Evolutionary conservation across 73 alveolate species (phyloP).

Genomic region (Strombidium stylifer): DNA sequence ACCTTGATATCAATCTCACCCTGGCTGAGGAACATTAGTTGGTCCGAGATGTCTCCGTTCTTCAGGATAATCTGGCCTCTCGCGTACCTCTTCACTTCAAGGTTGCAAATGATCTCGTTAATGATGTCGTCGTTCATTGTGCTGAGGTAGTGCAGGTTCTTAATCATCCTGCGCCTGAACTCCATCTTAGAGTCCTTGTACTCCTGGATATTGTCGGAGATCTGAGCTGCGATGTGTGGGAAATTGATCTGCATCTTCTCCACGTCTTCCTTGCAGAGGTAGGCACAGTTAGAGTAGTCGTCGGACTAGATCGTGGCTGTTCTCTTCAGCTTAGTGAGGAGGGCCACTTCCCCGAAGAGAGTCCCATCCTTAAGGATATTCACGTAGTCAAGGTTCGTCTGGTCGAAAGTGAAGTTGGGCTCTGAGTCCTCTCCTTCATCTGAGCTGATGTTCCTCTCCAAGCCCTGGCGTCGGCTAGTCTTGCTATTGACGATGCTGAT

Average conservation of each 20-base stretch:
- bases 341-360: constrained; percentile 57
- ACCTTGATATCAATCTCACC: constrained; percentile 46
- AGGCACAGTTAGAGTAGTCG: constrained; percentile 42
- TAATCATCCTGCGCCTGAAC: constrained; percentile 46
- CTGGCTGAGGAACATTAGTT: constrained; percentile 24
- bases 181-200: constrained; percentile 52
- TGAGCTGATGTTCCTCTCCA: too few relatives aligned
- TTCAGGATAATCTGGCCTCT: constrained; percentile 36
- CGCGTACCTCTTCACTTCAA: constrained; percentile 49
- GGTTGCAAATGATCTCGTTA: constrained; percentile 30
- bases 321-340: constrained; percentile 52
- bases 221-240: constrained; percentile 42
- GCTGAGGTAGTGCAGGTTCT: constrained; percentile 37
- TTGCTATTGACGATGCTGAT: too few relatives aligned
- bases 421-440: too few relatives aligned
- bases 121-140: constrained; percentile 30
- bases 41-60: constrained; percentile 38
- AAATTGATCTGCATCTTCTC: constrained; percentile 17
- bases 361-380: constrained; percentile 20
- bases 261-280: constrained; percentile 35
- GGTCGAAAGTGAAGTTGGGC: too few relatives aligned
- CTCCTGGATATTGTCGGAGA: constrained; percentile 16
- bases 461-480: too few relatives aligned
- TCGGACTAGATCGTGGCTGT: constrained; percentile 43
- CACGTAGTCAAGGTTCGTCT: too few relatives aligned